Evolutionary conservation across 257 asterid species (phyloP).

Genomic region (Osmanthus fragrans): DNA sequence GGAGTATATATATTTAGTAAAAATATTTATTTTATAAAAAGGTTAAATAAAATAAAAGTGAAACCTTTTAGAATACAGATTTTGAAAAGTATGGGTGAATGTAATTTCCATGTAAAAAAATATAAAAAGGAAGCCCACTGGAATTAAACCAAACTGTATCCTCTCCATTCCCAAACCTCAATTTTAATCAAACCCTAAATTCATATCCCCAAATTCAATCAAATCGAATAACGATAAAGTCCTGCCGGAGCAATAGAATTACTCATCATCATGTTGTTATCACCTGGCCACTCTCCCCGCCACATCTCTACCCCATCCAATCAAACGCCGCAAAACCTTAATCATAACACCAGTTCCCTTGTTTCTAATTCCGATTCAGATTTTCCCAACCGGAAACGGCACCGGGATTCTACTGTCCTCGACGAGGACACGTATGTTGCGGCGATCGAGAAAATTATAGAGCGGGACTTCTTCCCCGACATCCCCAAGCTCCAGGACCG

Average conservation of each 20-base stretch:
- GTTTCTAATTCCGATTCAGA: constrained; percentile 31
- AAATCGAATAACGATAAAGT: no score
- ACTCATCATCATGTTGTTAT: constrained; percentile 56
- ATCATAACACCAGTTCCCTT: constrained; percentile 8
- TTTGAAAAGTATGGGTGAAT: no score
- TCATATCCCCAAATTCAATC: not conserved
- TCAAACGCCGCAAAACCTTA: constrained; percentile 21
- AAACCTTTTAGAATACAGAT: no score
- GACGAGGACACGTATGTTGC: constrained; percentile 89
- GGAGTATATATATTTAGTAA: no score
- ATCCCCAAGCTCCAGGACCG: constrained; percentile 92
- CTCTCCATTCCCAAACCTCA: not conserved
- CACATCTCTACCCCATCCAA: constrained; percentile 69
- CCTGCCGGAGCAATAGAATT: no score
- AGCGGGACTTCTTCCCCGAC: constrained; percentile 91
- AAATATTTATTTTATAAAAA: no score
- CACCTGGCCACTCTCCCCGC: constrained; percentile 95
- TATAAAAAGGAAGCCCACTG: no score
- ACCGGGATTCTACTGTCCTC: constrained; percentile 51
- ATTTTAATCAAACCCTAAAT: no score
- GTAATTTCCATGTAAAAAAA: no score
- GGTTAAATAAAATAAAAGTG: no score
- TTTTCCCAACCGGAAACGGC: constrained; percentile 32
- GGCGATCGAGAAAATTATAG: constrained; percentile 86
- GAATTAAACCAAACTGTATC: not conserved